These are phyloP conservation scores for Malassezia nana DNA, from an alignment of 1,284 basidiomycete genomes.

Conservation along the genomic window DNA sequence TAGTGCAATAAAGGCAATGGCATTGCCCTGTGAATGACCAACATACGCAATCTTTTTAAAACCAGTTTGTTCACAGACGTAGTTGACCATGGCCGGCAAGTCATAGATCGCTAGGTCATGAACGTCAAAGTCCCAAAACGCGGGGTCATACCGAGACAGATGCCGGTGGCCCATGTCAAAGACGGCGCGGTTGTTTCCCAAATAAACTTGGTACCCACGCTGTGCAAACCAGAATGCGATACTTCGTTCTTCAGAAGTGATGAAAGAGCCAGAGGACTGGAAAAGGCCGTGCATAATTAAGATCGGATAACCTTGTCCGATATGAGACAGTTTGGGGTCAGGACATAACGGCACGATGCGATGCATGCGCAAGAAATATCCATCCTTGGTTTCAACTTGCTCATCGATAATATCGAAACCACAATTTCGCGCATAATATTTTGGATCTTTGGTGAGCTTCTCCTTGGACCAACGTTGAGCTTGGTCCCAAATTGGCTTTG, in stretches of 20 bases:
- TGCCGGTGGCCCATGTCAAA: conserved; percentile 58
- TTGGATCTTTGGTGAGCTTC: conserved; percentile 54
- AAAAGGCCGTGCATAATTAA: conserved; percentile 59
- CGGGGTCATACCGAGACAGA: conserved; percentile 53
- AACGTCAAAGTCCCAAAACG: conserved; percentile 61
- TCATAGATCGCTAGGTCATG: conserved; percentile 58
- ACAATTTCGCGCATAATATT: conserved; percentile 55
- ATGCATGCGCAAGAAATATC: conserved; percentile 55
- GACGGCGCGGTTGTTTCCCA: conserved; percentile 57
- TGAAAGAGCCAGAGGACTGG: conserved; percentile 58
- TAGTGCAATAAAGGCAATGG: conserved; percentile 44
- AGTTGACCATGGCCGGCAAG: conserved; percentile 57
- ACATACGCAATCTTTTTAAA: conserved; percentile 56
- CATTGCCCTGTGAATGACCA: conserved; percentile 58
- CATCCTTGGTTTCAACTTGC: conserved; percentile 57
- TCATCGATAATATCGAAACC: conserved; percentile 57
- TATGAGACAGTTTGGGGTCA: conserved; percentile 49
- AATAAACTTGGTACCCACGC: conserved; percentile 57
- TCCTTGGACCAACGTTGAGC: conserved; percentile 51
- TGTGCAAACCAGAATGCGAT: conserved; percentile 59
- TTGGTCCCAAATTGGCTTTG: conserved; percentile 52
- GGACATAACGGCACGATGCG: conserved; percentile 50
- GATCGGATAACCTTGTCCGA: conserved; percentile 54
- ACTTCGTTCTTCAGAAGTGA: conserved; percentile 58
- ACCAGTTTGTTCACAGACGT: conserved; percentile 55